phyloP scores from a whole-genome alignment of 345 rosid species.

The Geranium rotundifolium region DNA sequence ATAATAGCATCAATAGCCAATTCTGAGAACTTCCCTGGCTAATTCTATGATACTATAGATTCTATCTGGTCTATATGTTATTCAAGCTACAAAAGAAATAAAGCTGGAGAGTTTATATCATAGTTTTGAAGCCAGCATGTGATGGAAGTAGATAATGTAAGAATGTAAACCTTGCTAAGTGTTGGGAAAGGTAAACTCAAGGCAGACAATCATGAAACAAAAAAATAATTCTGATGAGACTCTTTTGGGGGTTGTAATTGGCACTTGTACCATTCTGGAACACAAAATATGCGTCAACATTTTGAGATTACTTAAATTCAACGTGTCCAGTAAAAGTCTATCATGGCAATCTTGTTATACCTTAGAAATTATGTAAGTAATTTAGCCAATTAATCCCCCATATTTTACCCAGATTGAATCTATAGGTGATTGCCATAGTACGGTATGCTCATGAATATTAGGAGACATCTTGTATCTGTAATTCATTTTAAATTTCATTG shows the following conservation, averaged over 20 bases:
- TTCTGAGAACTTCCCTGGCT: no score
- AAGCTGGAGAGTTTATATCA: not conserved
- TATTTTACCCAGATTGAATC: not conserved
- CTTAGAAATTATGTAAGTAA: not conserved
- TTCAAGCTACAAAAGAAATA: not conserved
- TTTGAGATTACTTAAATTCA: not conserved
- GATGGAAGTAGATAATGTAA: not conserved
- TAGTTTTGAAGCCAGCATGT: not conserved
- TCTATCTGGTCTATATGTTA: not conserved
- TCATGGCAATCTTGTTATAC: not conserved
- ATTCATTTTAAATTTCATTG: not conserved
- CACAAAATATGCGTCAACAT: not conserved
- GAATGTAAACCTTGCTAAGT: not conserved
- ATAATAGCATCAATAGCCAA: not conserved
- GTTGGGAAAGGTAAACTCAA: not conserved
- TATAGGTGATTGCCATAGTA: not conserved
- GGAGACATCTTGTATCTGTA: constrained; percentile 1
- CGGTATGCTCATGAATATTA: not conserved
- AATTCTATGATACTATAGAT: not conserved
- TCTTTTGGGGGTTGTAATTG: not conserved
- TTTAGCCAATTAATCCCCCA: not conserved
- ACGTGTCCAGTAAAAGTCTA: not conserved
- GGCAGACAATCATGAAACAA: not conserved
- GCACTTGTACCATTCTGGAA: not conserved
- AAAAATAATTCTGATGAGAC: not conserved